phyloP scores from a whole-genome alignment of 164 flowering plant species.

The Liquidambar formosana region DNA sequence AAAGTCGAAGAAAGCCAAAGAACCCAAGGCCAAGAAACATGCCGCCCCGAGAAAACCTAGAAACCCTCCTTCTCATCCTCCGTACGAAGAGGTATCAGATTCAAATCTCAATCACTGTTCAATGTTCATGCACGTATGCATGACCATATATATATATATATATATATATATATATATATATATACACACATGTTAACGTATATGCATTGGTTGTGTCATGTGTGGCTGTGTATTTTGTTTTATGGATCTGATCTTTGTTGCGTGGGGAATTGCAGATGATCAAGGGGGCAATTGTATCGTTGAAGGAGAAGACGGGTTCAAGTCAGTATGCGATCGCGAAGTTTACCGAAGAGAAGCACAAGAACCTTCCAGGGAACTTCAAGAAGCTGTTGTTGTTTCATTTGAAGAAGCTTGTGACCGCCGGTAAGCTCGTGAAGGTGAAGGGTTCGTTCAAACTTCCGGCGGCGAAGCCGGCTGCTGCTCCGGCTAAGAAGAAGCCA shows the following conservation, averaged over 20 bases:
- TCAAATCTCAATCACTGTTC: too few relatives aligned
- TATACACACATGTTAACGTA: too few relatives aligned
- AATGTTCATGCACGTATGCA: too few relatives aligned
- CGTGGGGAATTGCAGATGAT: conserved; percentile 44
- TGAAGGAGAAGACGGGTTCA: conserved; percentile 65
- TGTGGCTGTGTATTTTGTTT: background rate
- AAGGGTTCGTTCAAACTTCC: conserved; percentile 53
- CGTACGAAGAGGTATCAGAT: conserved; percentile 47
- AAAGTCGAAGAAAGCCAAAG: conserved; percentile 26
- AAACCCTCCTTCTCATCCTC: conserved; percentile 48
- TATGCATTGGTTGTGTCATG: background rate
- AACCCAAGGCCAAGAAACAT: conserved; percentile 35
- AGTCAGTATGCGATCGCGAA: conserved; percentile 59
- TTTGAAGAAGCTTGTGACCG: conserved; percentile 54
- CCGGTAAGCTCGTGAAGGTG: conserved; percentile 48
- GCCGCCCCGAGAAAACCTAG: conserved; percentile 37
- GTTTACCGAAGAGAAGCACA: conserved; percentile 60
- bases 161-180: too few relatives aligned
- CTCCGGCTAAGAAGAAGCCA: conserved; percentile 17
- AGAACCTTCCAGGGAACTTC: conserved; percentile 48
- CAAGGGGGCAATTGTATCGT: conserved; percentile 52
- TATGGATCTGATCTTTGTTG: background rate
- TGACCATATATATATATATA: too few relatives aligned
- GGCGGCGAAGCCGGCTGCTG: conserved; percentile 17
- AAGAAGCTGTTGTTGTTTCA: conserved; percentile 48